phyloP scores from a whole-genome alignment of 805 yeast species.

The Ogataea parapolymorpha region DNA sequence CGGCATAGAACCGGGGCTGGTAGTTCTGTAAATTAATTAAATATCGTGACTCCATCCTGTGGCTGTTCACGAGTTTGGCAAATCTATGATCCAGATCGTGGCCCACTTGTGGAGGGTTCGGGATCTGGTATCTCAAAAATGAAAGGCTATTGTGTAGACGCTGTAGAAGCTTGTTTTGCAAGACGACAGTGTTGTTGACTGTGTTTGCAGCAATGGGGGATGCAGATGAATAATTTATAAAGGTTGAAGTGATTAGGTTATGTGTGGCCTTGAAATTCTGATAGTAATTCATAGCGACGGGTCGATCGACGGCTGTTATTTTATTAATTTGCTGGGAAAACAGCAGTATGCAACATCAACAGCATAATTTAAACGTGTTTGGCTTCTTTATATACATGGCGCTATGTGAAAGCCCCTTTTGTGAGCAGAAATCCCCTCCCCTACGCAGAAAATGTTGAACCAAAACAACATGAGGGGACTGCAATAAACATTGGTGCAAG shows the following conservation, averaged over 20 bases:
- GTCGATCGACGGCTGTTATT: constrained; percentile 10
- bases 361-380: neutral
- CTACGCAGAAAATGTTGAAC: constrained; percentile 14
- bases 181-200: constrained; percentile 10
- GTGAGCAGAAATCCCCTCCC: constrained; percentile 13
- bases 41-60: constrained; percentile 34
- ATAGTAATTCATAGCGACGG: constrained; percentile 17
- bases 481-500: constrained; percentile 2
- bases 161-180: constrained; percentile 15
- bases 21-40: constrained; percentile 35
- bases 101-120: constrained; percentile 21
- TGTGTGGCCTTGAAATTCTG: constrained; percentile 22
- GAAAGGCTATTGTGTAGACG: constrained; percentile 17
- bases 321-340: neutral
- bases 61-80: constrained; percentile 18
- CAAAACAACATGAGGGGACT: constrained; percentile 21
- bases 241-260: constrained; percentile 17
- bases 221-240: constrained; percentile 20
- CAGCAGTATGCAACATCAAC: neutral
- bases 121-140: constrained; percentile 22
- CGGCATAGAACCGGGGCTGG: constrained; percentile 34
- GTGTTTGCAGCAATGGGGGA: constrained; percentile 9
- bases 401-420: neutral
- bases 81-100: constrained; percentile 9
- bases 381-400: constrained; percentile 5